Conservation (phyloP, 176 grass and related monocot species). For the Cenchrus americanus region DNA sequence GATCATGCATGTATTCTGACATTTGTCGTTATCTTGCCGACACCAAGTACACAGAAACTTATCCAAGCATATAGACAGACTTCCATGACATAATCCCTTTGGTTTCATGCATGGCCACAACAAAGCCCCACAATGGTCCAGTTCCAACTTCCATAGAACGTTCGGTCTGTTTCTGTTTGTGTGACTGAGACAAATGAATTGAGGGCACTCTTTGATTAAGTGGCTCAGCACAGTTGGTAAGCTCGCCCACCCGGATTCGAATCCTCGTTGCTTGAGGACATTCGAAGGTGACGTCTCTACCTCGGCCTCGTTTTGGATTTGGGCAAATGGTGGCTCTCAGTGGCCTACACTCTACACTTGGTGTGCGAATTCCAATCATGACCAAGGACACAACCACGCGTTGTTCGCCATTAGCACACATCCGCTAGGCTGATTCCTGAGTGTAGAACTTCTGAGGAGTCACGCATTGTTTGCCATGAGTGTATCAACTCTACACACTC, state of each 20-base stretch:
- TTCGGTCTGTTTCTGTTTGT: neutral
- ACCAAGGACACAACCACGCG: conserved; percentile 1
- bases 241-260: neutral
- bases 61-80: neutral
- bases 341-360: conserved; percentile 4
- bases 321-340: neutral
- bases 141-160: neutral
- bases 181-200: neutral
- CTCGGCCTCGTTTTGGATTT: neutral
- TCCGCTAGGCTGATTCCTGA: conserved; percentile 34
- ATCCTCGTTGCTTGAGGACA: neutral
- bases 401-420: conserved; percentile 20
- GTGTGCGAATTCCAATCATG: conserved; percentile 27
- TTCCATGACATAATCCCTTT: neutral
- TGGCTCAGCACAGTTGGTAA: neutral
- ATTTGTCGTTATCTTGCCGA: neutral
- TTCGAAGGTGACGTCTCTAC: neutral
- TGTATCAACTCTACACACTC: conserved; percentile 20
- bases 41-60: neutral
- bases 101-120: neutral
- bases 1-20: neutral
- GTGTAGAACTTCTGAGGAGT: conserved; percentile 24
- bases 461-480: conserved; percentile 21
- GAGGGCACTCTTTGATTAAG: neutral
- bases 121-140: neutral